Evolutionary conservation across 2,329 filamentous ascomycete species (phyloP), one percentile per base, ranked within the genome.

Genomic region (Aspergillus flavus): DNA sequence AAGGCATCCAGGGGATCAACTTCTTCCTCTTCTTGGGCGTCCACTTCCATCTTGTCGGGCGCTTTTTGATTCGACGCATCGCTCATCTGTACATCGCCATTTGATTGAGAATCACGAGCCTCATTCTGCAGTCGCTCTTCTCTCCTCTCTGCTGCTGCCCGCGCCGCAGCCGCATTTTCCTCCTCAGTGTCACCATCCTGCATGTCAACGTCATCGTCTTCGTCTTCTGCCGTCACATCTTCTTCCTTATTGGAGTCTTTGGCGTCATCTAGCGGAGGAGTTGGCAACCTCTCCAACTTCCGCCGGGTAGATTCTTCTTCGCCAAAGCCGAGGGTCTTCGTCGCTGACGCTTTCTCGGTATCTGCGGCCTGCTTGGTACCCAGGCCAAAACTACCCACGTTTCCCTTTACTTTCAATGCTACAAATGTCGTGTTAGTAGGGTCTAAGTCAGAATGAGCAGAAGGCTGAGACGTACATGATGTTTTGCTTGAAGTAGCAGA

Each of bases 1-100:
- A 96, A 99, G n/a, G 93, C 94, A 80, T 99, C 95, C 43, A 99
- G 83, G 9, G 95, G 93, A 76, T 99, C 95, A 41, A 95, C 87
- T 53, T 93, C 92, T 60, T 67, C 66, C 16, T 39, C 58, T 26
- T 59, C 32, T 39, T 66, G 50, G 5, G 66, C 71, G 32, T 77
- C 75, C 6, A 72, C 66, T 26, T 81, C 78, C 69, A 80, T 81
- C 46, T 79, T 80, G 64, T 78, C 74, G 32, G 67, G 48, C 26
- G 72, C 65, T 43, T 79, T 77, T 50, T 73, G 67, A 58, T 68
- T 70, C 28, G 75, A 73, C 21, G 76, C 78, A 65, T 85, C 82
- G 64, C 75, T 72, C 76, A 82, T 81, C 52, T 71, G 62, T 19
- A 76, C 69, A 64, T 89, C 84, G 62, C 80, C 78, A 72, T 83